Conservation (phyloP, 2,329 filamentous ascomycete species). For the Trichoderma lentiforme region DNA sequence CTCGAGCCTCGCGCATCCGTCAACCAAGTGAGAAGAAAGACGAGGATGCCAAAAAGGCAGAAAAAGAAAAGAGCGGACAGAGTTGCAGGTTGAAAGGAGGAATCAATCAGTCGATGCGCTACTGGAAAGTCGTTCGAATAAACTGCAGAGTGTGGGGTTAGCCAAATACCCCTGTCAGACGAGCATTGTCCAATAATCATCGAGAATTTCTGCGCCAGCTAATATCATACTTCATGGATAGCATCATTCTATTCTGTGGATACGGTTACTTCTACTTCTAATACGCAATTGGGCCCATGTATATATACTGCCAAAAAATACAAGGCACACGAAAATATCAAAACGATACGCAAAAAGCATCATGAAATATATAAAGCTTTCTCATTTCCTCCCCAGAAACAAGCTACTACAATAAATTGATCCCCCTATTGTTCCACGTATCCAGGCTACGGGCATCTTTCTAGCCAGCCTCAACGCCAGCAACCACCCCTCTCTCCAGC, state of each 20-base stretch:
- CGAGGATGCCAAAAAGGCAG: neutral
- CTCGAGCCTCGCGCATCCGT: neutral
- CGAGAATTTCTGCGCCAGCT: neutral
- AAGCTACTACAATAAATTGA: constrained; percentile 8
- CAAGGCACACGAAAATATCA: neutral
- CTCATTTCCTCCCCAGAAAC: constrained; percentile 17
- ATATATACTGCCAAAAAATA: neutral
- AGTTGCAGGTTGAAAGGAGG: neutral
- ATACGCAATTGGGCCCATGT: neutral
- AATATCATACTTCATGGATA: neutral
- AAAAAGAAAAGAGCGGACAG: neutral
- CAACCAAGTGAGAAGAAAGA: neutral
- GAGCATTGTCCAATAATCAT: neutral
- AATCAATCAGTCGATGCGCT: neutral
- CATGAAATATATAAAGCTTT: constrained; percentile 8
- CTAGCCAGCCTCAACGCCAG: constrained; percentile 16
- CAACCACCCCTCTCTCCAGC: neutral
- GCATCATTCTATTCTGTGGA: neutral
- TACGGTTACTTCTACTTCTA: neutral
- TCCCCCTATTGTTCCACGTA: constrained; percentile 18
- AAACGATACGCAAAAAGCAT: neutral
- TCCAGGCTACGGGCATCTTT: constrained; percentile 20
- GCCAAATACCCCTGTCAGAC: neutral
- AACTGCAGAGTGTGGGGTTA: neutral
- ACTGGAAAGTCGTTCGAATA: constrained; percentile 3